Percentiles rank a stretch among this genome's conserved stretches.
phyloP scores from a whole-genome alignment of 164 flowering plant species.

The Santalum album region DNA sequence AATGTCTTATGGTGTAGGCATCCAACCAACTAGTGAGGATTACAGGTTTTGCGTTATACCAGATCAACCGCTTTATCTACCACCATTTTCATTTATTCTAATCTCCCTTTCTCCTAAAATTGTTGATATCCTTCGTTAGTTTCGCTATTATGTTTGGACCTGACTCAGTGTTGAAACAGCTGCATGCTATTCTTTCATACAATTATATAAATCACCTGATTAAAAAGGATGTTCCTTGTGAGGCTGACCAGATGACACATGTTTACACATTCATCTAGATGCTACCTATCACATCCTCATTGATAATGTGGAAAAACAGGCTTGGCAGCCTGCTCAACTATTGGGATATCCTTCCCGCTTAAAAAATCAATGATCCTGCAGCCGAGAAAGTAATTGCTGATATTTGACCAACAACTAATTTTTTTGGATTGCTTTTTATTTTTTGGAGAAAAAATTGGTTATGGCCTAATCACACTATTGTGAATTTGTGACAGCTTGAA shows the following conservation, averaged over 20 bases:
- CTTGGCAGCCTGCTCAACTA: slow-evolving; percentile 73
- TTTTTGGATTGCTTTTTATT: neutral
- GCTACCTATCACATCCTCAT: slow-evolving; percentile 85
- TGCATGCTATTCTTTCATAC: slow-evolving; percentile 74
- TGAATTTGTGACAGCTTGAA: slow-evolving; percentile 87
- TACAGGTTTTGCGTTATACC: slow-evolving; percentile 88
- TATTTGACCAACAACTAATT: neutral
- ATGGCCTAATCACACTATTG: neutral
- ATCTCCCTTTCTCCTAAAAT: too few species aligned
- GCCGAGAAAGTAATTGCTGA: slow-evolving; percentile 59
- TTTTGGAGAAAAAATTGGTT: too few species aligned
- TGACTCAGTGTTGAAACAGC: slow-evolving; percentile 82
- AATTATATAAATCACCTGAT: slow-evolving; percentile 64
- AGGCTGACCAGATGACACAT: slow-evolving; percentile 88
- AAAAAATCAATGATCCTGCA: slow-evolving; percentile 88
- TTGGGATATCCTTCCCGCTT: slow-evolving; percentile 87
- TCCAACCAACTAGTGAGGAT: slow-evolving; percentile 90
- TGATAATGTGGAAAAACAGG: slow-evolving; percentile 81
- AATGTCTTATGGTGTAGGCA: slow-evolving; percentile 35
- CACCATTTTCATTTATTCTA: too few species aligned
- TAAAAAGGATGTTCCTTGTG: slow-evolving; percentile 95
- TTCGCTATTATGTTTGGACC: slow-evolving; percentile 98
- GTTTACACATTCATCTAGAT: slow-evolving; percentile 89
- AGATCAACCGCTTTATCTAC: slow-evolving; percentile 52
- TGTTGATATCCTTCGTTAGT: neutral